Evolutionary conservation across 805 yeast genomes (phyloP), one percentile per base, ranked within the genome.

Genomic region (Barnettozyma botsteinii): DNA sequence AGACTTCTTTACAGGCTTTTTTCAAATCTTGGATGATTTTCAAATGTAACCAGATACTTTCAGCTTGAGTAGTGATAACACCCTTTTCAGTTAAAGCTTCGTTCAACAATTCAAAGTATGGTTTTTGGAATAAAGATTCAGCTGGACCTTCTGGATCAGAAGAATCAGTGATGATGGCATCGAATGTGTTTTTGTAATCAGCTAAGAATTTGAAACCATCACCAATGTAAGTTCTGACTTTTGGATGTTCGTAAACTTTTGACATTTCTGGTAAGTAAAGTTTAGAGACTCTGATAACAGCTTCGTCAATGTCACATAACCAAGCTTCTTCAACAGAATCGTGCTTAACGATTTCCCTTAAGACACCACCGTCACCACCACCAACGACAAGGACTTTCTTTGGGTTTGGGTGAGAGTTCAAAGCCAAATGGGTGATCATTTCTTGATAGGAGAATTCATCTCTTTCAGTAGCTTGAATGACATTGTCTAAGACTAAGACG

Each of bases 131-230:
- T 38, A 91, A 74, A 27, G 86, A 73, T 64, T 82, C 96, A 37
- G 98, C 98, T 25, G 98, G 98, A 41, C 98, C 98, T 65, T 91
- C 98, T 36, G 98, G 98, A 65, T 91, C 98, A 25, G 96, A 86
- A 23, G 97, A 88, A 63, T 91, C 98, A 37, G 98, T 91, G 64
- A 91, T 84, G 64, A 91, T 91, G 35, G 89, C 97, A 61, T 91
- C 98, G 55, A 85, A 91, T 42, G 85, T 76, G 69, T 85, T 83
- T 63, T 80, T 79, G 71, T 83, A 77, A 56, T 84, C 85, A 45
- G 81, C 81, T 61, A 91, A 75, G 67, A 85, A 91, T 71, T 91
- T 88, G 75, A 91, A 91, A n/a, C 98, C 98, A 62, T 91, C 98
- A 50, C 95, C 96, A 57, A 91, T 83, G 65, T 83, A 87, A 41